Evolutionary conservation across 169 alveolate genomes (phyloP), one percentile per base, ranked within the genome.

Genomic region (Plasmodium malariae): DNA sequence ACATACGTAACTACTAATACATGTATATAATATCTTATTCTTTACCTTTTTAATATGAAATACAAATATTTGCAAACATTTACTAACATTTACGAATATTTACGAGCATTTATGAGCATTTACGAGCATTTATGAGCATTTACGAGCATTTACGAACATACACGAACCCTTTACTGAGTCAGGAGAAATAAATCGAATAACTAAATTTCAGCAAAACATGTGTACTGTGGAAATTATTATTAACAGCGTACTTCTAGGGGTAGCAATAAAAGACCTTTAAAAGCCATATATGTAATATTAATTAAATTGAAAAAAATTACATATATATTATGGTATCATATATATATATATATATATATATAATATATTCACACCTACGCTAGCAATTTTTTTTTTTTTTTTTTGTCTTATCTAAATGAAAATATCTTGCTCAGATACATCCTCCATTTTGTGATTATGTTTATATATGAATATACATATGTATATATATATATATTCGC

Each of bases 311-410:
- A 57, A 21, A 62, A 28, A 12, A 24, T 62, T 30, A 32, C 26
- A 0, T 1, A 54, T 54, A 54, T 54, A 62, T 21, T 4, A 62
- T 32, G 4, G 30, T n/a, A 55, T 17, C 12, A 19, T 7, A 55
- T 19, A 55, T 55, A 55, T 55, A 55, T 19, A 55, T 55, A 55
- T 55, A 55, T 55, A 55, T 9, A 19, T 0, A 40, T 40, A 40
- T 40, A 6, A 6, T 40, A 6, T 40, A 7, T n/a, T n/a, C n/a
- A n/a, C n/a, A n/a, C n/a, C n/a, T n/a, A n/a, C n/a, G n/a, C n/a
- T n/a, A n/a, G n/a, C 26, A 24, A 24, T 60, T 60, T 24, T 60
- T 60, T 60, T 60, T 60, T 60, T 60, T 60, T 60, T 60, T 60
- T 60, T 60, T 60, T 60, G 70, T 60, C 70, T 60, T 28, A 60